Evolutionary conservation across 2,329 filamentous ascomycete genomes (phyloP).

Genomic region (Onygena corvina): DNA sequence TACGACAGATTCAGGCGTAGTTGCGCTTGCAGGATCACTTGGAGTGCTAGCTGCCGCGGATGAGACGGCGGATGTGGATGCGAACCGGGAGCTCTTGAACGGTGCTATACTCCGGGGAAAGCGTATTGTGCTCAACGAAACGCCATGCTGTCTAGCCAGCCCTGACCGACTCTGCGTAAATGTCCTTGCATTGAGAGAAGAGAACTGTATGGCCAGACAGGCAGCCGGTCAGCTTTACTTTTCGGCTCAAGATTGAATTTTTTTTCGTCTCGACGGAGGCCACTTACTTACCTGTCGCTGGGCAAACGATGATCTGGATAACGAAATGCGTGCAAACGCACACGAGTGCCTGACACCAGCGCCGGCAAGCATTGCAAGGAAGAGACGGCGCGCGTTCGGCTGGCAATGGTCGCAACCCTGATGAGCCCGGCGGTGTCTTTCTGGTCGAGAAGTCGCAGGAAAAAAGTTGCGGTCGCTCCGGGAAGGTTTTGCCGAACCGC

Average conservation of each 20-base stretch:
- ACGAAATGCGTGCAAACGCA: slow-evolving; percentile 31
- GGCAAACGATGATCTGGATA: slow-evolving; percentile 22
- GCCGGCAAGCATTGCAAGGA: slow-evolving; percentile 44
- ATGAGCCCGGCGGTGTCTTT: too few relatives aligned
- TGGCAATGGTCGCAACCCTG: slow-evolving; percentile 13
- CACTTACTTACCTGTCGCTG: slow-evolving; percentile 27
- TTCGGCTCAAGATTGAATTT: not conserved
- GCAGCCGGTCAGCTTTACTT: not conserved
- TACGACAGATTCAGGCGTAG: slow-evolving; percentile 7
- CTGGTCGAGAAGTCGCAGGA: not conserved
- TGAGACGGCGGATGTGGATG: slow-evolving; percentile 21
- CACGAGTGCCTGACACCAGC: slow-evolving; percentile 41
- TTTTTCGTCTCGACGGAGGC: not conserved
- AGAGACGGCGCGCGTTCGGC: too few relatives aligned
- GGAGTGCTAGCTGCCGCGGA: slow-evolving; percentile 12
- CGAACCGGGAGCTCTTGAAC: slow-evolving; percentile 25
- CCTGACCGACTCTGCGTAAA: slow-evolving; percentile 8
- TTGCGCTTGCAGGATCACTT: slow-evolving; percentile 12
- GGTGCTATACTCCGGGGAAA: not conserved
- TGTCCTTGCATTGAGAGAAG: slow-evolving; percentile 12
- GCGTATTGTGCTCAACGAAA: not conserved
- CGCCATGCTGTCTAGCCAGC: not conserved
- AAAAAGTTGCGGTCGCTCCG: not conserved
- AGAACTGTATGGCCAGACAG: slow-evolving; percentile 12
- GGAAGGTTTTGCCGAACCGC: slow-evolving; percentile 6